Evolutionary conservation across 1,284 basidiomycete genomes (phyloP).

Genomic region (Microbotryum scabiosae): DNA sequence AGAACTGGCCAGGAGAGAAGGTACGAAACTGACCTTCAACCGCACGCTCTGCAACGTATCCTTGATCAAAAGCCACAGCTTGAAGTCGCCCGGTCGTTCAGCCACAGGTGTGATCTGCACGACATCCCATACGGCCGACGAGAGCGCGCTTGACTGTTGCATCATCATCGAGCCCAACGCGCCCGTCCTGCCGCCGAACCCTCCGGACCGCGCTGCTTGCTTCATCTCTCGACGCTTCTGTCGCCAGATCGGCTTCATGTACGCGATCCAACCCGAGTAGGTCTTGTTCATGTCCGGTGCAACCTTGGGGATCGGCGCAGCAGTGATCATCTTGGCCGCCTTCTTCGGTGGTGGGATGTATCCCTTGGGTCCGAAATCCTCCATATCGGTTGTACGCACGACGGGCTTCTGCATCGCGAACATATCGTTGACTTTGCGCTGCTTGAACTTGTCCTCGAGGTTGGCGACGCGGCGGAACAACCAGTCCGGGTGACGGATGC

Average conservation of each 20-base stretch:
- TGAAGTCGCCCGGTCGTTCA: slow-evolving; percentile 67
- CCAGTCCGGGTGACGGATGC: slow-evolving; percentile 97
- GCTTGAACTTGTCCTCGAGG: slow-evolving; percentile 91
- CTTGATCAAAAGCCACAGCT: slow-evolving; percentile 81
- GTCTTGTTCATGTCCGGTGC: slow-evolving; percentile 42
- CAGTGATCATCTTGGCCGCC: slow-evolving; percentile 34
- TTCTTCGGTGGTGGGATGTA: slow-evolving; percentile 4
- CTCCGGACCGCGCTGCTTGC: slow-evolving; percentile 35
- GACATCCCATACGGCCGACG: slow-evolving; percentile 78
- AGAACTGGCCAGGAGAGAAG: slow-evolving; percentile 3
- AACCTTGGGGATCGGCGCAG: slow-evolving; percentile 33
- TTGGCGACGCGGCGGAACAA: slow-evolving; percentile 81
- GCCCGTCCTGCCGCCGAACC: slow-evolving; percentile 20
- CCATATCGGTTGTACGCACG: slow-evolving; percentile 48
- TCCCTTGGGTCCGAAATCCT: slow-evolving; percentile 50
- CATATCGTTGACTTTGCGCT: slow-evolving; percentile 95
- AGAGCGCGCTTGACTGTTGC: slow-evolving; percentile 54
- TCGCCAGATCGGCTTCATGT: slow-evolving; percentile 74
- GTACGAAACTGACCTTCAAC: slow-evolving; percentile 52
- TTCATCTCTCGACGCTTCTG: slow-evolving; percentile 49
- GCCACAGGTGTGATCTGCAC: slow-evolving; percentile 66
- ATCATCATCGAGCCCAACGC: slow-evolving; percentile 61
- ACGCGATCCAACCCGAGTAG: slow-evolving; percentile 73
- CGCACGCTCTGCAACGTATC: slow-evolving; percentile 68
- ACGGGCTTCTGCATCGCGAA: slow-evolving; percentile 52